Conservation (phyloP, 225 moss, liverwort and hornwort genomes). For the Thuidium tamariscinum region DNA sequence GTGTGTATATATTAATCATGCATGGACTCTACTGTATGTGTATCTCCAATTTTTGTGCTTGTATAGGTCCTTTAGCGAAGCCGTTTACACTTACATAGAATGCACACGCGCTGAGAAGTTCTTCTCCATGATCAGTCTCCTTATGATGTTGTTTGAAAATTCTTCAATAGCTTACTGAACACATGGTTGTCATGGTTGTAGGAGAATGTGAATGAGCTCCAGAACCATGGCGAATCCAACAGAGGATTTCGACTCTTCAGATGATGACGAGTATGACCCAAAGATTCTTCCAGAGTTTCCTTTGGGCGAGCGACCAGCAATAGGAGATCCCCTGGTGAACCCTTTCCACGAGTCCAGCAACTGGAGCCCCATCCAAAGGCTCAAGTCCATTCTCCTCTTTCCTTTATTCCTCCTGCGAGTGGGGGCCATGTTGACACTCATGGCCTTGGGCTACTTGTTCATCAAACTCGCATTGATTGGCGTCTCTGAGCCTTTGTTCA, state of each 20-base stretch:
- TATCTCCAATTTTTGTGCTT: not conserved
- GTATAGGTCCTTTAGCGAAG: not conserved
- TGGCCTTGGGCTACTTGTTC: conserved; percentile 30
- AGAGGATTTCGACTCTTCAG: not conserved
- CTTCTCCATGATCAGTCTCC: not conserved
- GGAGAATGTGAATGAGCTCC: not conserved
- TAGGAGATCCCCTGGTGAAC: conserved; percentile 29
- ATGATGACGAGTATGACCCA: not conserved
- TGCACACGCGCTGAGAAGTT: not conserved
- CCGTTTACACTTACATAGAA: not conserved
- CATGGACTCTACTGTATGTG: not conserved
- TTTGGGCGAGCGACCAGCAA: conserved; percentile 23
- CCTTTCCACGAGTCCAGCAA: conserved; percentile 39
- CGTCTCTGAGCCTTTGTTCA: conserved; percentile 36
- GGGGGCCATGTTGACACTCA: conserved; percentile 14
- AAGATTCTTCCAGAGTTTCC: conserved; percentile 14
- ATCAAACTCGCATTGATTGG: conserved; percentile 28
- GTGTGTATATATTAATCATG: not conserved
- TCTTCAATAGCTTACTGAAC: not conserved
- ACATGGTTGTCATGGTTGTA: not conserved
- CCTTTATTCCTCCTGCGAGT: conserved; percentile 41
- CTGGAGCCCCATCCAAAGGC: conserved; percentile 12
- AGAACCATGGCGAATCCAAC: not conserved
- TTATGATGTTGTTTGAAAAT: not conserved
- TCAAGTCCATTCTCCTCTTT: conserved; percentile 31